These are phyloP conservation scores for Lagerstroemia speciosa DNA, from an alignment of 345 rosid genomes.

Conservation along the genomic window DNA sequence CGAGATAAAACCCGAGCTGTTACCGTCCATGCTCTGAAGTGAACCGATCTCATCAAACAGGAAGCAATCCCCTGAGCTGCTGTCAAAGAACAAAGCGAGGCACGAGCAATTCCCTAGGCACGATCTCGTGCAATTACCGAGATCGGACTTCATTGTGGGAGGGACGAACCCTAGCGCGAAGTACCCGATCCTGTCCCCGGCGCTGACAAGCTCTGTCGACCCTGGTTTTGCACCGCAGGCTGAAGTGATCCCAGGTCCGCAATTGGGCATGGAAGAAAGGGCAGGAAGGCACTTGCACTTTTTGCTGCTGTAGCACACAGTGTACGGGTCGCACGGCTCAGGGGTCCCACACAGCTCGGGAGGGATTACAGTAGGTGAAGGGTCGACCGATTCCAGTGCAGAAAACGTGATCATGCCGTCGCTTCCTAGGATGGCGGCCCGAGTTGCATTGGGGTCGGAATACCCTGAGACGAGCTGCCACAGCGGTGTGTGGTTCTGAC, in stretches of 20 bases:
- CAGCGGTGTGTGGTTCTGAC: slow-evolving; percentile 29
- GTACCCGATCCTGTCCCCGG: slow-evolving; percentile 47
- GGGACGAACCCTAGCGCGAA: slow-evolving; percentile 51
- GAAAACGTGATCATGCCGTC: slow-evolving; percentile 60
- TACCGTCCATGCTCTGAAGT: slow-evolving; percentile 29
- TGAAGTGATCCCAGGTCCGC: slow-evolving; percentile 45
- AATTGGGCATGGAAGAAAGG: slow-evolving; percentile 27
- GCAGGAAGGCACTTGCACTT: slow-evolving; percentile 56
- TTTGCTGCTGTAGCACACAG: slow-evolving; percentile 40
- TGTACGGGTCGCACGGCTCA: slow-evolving; percentile 53
- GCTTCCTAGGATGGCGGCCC: slow-evolving; percentile 61
- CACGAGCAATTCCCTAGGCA: slow-evolving; percentile 73
- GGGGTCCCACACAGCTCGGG: slow-evolving; percentile 56
- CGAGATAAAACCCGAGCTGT: slow-evolving; percentile 31
- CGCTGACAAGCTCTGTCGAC: slow-evolving; percentile 39
- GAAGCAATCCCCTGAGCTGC: slow-evolving; percentile 65
- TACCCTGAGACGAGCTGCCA: slow-evolving; percentile 42
- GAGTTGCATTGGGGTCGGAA: slow-evolving; percentile 40
- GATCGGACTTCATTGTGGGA: slow-evolving; percentile 37
- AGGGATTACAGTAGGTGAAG: slow-evolving; percentile 53
- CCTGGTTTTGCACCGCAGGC: slow-evolving; percentile 33
- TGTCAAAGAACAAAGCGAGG: background rate
- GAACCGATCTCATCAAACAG: slow-evolving; percentile 65
- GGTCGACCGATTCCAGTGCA: slow-evolving; percentile 25
- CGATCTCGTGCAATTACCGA: slow-evolving; percentile 55